These are phyloP conservation scores for Leishmania guyanensis DNA, from an alignment of 208 protist genomes.

Conservation along the genomic window DNA sequence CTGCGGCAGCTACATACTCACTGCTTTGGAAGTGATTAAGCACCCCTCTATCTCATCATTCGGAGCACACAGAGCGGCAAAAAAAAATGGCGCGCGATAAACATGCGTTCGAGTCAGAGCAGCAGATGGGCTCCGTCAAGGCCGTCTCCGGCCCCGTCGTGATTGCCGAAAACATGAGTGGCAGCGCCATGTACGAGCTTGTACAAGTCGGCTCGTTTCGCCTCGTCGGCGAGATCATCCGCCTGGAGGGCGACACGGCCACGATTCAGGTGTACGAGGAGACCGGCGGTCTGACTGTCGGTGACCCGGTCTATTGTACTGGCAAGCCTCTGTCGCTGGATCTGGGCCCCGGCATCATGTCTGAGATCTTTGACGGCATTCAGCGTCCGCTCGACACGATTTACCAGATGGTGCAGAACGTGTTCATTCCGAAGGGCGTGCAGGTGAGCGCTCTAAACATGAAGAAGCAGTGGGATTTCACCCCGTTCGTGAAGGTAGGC, in stretches of 20 bases:
- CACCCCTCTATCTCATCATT: background rate
- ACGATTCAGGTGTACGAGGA: constrained; percentile 99
- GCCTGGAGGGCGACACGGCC: constrained; percentile 98
- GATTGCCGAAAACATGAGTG: constrained; percentile 99
- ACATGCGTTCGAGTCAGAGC: constrained; percentile 80
- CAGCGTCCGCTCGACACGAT: constrained; percentile 99
- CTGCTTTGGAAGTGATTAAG: background rate
- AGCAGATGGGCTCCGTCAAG: constrained; percentile 85
- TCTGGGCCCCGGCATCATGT: constrained; percentile 99
- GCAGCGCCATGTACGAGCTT: constrained; percentile 99
- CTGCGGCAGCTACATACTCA: background rate
- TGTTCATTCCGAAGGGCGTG: constrained; percentile 99
- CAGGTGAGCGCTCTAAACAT: constrained; percentile 95
- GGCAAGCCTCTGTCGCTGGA: constrained; percentile 99
- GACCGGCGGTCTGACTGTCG: constrained; percentile 99
- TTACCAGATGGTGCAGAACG: constrained; percentile 94
- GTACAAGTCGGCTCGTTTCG: constrained; percentile 98
- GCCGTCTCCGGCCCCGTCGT: constrained; percentile 98
- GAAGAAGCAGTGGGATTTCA: constrained; percentile 96
- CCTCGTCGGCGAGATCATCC: constrained; percentile 99
- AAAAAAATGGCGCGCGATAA: constrained; percentile 58
- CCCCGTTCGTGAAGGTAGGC: constrained; percentile 94
- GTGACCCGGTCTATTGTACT: constrained; percentile 99
- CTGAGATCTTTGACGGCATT: constrained; percentile 99
- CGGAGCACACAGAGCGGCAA: background rate